Evolutionary conservation across 1,139 yeast species (phyloP), one percentile per base, ranked within the genome.

Genomic region (Hemisphaericaspora subhashii): DNA sequence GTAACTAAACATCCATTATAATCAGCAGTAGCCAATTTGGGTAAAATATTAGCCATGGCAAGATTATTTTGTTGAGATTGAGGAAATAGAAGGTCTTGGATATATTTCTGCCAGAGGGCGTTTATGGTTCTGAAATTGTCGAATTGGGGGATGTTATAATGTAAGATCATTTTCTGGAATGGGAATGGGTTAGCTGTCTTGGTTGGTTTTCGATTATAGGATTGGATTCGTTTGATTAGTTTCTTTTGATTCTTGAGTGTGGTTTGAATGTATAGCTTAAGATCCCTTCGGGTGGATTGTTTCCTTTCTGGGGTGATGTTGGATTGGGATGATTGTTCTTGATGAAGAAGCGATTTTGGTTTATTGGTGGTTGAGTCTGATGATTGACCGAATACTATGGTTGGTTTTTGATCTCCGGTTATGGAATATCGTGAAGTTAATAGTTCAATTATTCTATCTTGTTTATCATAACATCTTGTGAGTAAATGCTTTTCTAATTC

Each of bases 11-110:
- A 80, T 3, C 98, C 98, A 50, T 85, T 86, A 59, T 76, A 86
- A 54, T 92, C 98, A 1, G 96, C 92, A 46, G 83, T 74, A 0
- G 92, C 75, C 25, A 90, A 62, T 52, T 83, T 83, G 4, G 79
- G 68, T 16, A 83, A 58, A 0, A 66, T 44, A 6, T 51, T 51
- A 14, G 34, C 37, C n/a, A 38, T 31, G 14, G 36, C 12, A 41
- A 17, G 47, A 36, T 13, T 33, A 6, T 33, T 31, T 21, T 16
- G 26, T 12, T 36, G 38, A n/a, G 42, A 50, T 4, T 59, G 59
- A 18, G 57, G 51, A 37, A 68, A 66, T n/a, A 84, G 46, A n/a
- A 85, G 60, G 27, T 77, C 79, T 23, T 61, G 62, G 40, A 81
- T 75, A 52, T 86, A 86, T 11, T 61, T 61, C 25, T 69, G 72